Evolutionary conservation across 805 yeast genomes (phyloP), one percentile per base, ranked within the genome.

Genomic region (Clavispora carvajalis): DNA sequence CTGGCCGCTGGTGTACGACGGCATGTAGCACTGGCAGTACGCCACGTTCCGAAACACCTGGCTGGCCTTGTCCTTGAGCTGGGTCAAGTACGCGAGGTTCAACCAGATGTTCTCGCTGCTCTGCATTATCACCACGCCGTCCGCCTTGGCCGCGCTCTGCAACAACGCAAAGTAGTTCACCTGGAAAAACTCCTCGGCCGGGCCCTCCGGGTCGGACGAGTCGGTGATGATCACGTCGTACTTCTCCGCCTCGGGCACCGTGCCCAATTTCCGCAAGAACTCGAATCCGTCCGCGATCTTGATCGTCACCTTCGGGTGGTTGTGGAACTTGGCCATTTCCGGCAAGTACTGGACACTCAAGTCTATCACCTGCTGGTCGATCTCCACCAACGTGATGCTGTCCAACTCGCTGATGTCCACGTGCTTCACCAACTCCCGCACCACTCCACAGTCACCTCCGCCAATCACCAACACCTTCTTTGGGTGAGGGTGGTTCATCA

Each of bases 391-490:
- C 11, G 84, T 82, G 12, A 85, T 83, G 35, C 67, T 62, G 49
- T 83, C 82, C 4, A 82, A 74, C 34, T 73, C 67, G 5, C 73
- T 69, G 16, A 34, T 39, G 11, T 60, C 60, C 22, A 65, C 52
- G 55, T 85, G 91, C 63, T 89, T 90, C 34, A 87, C 78, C 13
- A 86, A 81, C 60, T 89, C 97, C 54, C 97, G 75, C 26, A 90
- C 66, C 16, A 89, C 96, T 46, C 97, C 97, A 48, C 97, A 95
- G 60, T 89, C 97, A 33, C 97, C 97, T 19, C 97, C 97, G 21
- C 97, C 97, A 53, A 89, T 85, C 22, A 89, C 93, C 38, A 89
- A 73, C 8, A 88, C 95, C 40, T 73, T 75, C 51, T 76, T 76
- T 1, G 97, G 96, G 31, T 70, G 55, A 3, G 78, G 77, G 63